Conservation (phyloP, 441 rosid genomes). For the Jatropha podagrica region DNA sequence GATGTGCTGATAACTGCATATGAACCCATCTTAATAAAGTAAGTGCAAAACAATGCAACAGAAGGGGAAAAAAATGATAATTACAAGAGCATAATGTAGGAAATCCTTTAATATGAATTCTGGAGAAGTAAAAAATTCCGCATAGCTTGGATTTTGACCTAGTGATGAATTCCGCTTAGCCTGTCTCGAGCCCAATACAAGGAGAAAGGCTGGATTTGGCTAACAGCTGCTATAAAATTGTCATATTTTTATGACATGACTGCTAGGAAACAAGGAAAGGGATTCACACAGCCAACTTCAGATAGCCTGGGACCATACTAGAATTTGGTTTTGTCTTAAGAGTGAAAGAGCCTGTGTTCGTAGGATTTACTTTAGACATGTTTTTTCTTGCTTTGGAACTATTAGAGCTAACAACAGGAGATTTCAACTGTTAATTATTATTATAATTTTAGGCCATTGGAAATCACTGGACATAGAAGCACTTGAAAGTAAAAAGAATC, state of each 20-base stretch:
- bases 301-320: not conserved
- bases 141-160: not conserved
- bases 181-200: not conserved
- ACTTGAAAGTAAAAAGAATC: not conserved
- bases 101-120: not conserved
- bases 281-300: not conserved
- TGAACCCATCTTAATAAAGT: conserved; percentile 74
- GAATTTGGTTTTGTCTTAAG: not conserved
- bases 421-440: not conserved
- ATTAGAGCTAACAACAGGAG: not conserved
- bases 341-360: not conserved
- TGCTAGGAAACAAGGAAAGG: not conserved
- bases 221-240: not conserved
- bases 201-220: not conserved
- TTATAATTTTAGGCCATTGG: not conserved
- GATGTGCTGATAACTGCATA: conserved; percentile 70
- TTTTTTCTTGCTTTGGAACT: not conserved
- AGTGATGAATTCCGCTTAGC: not conserved
- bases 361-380: not conserved
- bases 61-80: too few species aligned
- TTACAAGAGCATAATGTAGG: not conserved
- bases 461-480: not conserved
- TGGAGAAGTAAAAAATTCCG: not conserved
- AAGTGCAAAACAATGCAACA: conserved; percentile 23
- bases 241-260: not conserved